Base-by-base conservation (phyloP, 805 yeast genomes). In the Suhomyces vadensis region DNA sequence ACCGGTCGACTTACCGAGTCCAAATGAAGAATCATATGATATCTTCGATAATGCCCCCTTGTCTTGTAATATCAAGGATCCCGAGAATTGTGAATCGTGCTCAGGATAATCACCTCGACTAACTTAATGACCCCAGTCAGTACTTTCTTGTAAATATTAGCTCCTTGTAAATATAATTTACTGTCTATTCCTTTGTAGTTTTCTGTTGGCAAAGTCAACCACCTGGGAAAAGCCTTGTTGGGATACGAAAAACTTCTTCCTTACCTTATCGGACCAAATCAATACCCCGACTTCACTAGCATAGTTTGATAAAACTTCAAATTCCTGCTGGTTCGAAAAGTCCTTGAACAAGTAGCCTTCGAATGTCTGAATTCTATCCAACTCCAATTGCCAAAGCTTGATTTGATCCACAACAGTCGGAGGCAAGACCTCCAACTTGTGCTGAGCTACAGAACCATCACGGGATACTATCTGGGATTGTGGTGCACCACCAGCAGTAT, bases 331-430 rank as follows among this genome's bases (percentile, higher is more conserved):
- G 47, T 75, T 84, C 19, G 83, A 73, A 62, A 94, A 94, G 55
- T 92, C 97, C 45, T 88, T 84, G 67, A 87, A 94, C 37, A 94
- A 65, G 47, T 84, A 90, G 0, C 99, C 99, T 22, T 83, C 88
- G 40, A 81, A 86, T 1, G 94, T 79, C 53, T 86, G 83, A 51
- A 94, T 87, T 65, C 99, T 79, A 63, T 94, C 98, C 68, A 91
- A 67, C 61, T 94, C 99, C 48, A 94, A 72, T 69, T 94, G 98
- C 99, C 99, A 94, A 42, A 94, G 73, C 60, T 83, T 84, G 54
- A 94, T 87, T 63, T 94, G 99, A 65, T 94, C 99, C 1, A 88
- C 87, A n/a, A 94, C 96, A 0, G 96, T 94, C 0, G 98, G 96
- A 3, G 98, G 98, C 5, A 87, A 62, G 9, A 94, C 70, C 57